A percentile compares a stretch with the other conserved stretches of the same genome.
These are phyloP conservation scores for Aurantiochytrium sp. DNA, from an alignment of 108 stramenopile genomes.

Conservation along the genomic window DNA sequence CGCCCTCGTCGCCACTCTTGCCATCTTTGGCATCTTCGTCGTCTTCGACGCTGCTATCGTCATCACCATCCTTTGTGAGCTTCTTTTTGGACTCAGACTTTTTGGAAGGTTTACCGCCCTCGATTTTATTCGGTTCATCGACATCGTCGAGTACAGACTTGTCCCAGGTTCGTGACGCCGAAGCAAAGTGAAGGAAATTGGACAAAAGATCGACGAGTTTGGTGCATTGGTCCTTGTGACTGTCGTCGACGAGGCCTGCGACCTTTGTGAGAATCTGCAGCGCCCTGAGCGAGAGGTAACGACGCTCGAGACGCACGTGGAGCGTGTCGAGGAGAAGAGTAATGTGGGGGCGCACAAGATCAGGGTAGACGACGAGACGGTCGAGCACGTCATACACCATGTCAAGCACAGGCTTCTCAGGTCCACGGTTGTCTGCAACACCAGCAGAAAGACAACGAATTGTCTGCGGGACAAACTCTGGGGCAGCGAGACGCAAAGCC, in stretches of 20 bases:
- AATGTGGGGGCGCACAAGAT: neutral
- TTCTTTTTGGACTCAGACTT: too few species aligned
- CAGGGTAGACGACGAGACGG: neutral
- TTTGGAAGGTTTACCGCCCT: too few species aligned
- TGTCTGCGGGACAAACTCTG: neutral
- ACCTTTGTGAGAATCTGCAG: neutral
- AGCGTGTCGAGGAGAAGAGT: neutral
- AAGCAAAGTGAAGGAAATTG: neutral
- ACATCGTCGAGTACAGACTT: too few species aligned
- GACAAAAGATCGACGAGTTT: neutral
- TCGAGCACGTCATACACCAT: neutral
- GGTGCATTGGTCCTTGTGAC: neutral
- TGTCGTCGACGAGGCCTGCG: neutral
- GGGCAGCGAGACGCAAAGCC: neutral
- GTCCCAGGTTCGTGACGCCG: neutral
- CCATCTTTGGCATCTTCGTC: too few species aligned
- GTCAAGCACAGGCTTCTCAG: neutral
- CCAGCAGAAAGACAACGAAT: neutral
- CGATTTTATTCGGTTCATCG: too few species aligned
- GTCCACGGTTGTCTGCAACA: neutral
- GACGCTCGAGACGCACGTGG: neutral
- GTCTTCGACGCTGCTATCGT: too few species aligned
- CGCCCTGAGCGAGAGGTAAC: neutral
- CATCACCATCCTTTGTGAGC: too few species aligned
- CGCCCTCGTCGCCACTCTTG: too few species aligned